A percentile compares a stretch with the other conserved stretches of the same genome.
Conservation (phyloP, 2,329 filamentous ascomycete genomes). For the Neonectria punicea region DNA sequence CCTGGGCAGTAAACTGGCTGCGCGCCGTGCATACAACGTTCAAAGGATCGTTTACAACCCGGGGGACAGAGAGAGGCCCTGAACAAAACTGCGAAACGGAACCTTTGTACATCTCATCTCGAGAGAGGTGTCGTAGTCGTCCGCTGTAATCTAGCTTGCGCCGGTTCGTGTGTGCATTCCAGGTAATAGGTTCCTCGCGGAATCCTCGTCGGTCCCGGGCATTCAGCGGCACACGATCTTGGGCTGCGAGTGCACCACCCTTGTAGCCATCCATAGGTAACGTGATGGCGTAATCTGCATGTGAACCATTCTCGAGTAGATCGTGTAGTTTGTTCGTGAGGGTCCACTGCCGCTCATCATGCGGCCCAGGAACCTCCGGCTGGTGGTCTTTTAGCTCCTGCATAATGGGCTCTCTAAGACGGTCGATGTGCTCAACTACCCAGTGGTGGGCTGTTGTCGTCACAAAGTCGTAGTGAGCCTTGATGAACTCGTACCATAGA, state of each 20-base stretch:
- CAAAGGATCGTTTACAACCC: neutral
- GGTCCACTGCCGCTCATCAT: neutral
- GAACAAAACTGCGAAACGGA: neutral
- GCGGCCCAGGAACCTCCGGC: neutral
- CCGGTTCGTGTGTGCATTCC: neutral
- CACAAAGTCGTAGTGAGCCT: neutral
- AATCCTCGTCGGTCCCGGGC: neutral
- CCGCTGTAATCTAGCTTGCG: neutral
- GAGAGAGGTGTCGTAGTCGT: neutral
- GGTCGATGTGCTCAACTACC: neutral
- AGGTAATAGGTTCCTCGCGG: neutral
- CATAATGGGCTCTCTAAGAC: neutral
- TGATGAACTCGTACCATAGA: neutral
- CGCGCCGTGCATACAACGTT: neutral
- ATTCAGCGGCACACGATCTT: neutral
- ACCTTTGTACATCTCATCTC: neutral
- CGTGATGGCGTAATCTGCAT: neutral
- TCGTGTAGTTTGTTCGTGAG: slow-evolving; percentile 2
- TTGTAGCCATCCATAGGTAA: neutral
- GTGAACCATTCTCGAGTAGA: neutral
- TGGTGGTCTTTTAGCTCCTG: neutral
- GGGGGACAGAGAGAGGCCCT: neutral
- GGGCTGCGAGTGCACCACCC: neutral
- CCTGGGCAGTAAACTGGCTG: neutral
- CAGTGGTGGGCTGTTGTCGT: neutral